Conservation (phyloP, 2,329 filamentous ascomycete species). For the Microsporum audouinii region DNA sequence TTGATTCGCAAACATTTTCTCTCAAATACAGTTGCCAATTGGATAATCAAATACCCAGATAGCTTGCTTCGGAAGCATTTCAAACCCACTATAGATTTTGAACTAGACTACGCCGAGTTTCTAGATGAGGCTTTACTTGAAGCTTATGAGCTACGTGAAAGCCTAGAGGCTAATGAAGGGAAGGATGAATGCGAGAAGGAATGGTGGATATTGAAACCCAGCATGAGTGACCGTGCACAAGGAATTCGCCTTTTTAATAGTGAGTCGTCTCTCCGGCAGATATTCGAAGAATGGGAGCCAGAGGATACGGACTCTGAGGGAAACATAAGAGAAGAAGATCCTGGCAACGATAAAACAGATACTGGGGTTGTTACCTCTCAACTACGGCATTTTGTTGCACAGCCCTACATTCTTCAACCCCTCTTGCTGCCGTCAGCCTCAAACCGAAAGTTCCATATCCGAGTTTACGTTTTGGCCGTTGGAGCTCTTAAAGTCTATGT, state of each 20-base stretch:
- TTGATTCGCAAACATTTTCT: conserved; percentile 94
- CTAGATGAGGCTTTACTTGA: conserved; percentile 86
- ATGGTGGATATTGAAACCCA: conserved; percentile 98
- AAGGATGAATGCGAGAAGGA: conserved; percentile 54
- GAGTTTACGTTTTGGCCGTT: conserved; percentile 75
- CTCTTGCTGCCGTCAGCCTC: conserved; percentile 56
- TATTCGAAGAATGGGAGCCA: conserved; percentile 87
- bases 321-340: conserved; percentile 31
- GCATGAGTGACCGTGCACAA: conserved; percentile 93
- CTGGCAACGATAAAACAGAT: conserved; percentile 18
- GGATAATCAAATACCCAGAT: conserved; percentile 70
- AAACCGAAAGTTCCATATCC: conserved; percentile 82
- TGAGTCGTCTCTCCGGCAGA: conserved; percentile 67
- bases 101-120: conserved; percentile 94
- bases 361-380: conserved; percentile 69
- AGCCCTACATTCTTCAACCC: conserved; percentile 86
- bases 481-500: conserved; percentile 74
- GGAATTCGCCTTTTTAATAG: conserved; percentile 82
- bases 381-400: conserved; percentile 88
- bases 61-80: conserved; percentile 60
- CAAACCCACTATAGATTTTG: conserved; percentile 71
- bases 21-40: conserved; percentile 68
- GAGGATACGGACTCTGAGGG: conserved; percentile 53
- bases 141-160: conserved; percentile 73
- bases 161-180: conserved; percentile 57